These are phyloP conservation scores for Saccharum spontaneum DNA, from an alignment of 176 grass and related monocot species.

Conservation along the genomic window DNA sequence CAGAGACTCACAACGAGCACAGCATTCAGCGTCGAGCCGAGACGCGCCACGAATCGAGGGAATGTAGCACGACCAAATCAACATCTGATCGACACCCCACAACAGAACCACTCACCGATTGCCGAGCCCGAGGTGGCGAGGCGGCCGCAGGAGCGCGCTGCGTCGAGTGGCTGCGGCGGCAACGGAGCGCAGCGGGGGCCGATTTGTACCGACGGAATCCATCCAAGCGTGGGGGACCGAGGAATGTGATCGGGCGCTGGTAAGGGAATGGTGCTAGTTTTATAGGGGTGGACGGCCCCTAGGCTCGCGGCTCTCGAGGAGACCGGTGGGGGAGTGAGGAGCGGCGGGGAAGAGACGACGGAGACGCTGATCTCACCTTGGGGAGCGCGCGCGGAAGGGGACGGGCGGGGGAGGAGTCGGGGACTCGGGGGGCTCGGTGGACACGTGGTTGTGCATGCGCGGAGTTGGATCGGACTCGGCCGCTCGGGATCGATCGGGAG, in stretches of 20 bases:
- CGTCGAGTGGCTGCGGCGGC: constrained; percentile 5
- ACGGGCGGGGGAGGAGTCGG: not conserved
- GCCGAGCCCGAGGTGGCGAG: not conserved
- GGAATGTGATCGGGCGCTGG: not conserved
- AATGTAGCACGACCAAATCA: constrained; percentile 18
- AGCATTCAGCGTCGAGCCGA: not conserved
- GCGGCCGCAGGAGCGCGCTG: constrained; percentile 3
- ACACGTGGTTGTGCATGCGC: constrained; percentile 34
- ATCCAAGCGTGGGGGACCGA: constrained; percentile 24
- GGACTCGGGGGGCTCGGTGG: not conserved
- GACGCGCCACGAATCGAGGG: not conserved
- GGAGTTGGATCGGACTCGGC: not conserved
- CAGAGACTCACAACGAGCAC: constrained; percentile 17
- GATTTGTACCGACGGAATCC: constrained; percentile 40
- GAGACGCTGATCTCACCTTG: constrained; percentile 53
- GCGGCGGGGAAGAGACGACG: not conserved
- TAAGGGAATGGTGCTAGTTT: constrained; percentile 12
- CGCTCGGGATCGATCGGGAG: not conserved
- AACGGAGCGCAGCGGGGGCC: constrained; percentile 26
- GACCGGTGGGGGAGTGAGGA: not conserved
- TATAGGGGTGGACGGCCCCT: constrained; percentile 13
- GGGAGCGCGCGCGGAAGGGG: constrained; percentile 17
- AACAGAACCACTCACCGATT: constrained; percentile 24
- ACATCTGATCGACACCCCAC: not conserved
- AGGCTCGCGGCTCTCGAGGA: constrained; percentile 23